phyloP scores from a whole-genome alignment of 2,329 filamentous ascomycete genomes.

The Akanthomyces lecanii region DNA sequence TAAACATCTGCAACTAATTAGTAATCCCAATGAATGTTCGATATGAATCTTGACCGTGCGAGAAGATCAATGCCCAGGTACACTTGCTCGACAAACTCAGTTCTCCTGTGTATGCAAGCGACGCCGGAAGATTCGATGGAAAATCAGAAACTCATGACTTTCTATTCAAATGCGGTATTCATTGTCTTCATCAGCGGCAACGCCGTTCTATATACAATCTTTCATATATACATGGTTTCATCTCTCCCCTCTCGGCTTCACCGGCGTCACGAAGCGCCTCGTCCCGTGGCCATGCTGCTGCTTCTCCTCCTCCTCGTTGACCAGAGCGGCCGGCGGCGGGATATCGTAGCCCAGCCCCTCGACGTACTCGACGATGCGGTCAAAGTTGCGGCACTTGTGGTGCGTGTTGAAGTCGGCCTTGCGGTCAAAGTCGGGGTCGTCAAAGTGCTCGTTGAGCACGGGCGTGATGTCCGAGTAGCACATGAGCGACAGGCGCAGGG shows the following conservation, averaged over 20 bases:
- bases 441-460: constrained; percentile 12
- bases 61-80: no score
- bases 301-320: background rate
- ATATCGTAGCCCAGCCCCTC: constrained; percentile 14
- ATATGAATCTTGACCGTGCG: no score
- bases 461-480: constrained; percentile 18
- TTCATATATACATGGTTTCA: background rate
- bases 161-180: background rate
- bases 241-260: background rate
- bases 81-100: no score
- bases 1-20: background rate
- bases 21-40: no score
- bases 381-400: constrained; percentile 18
- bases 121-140: no score
- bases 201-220: constrained; percentile 1
- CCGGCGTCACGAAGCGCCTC: constrained; percentile 10
- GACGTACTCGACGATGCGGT: constrained; percentile 15
- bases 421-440: constrained; percentile 10
- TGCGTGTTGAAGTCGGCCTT: constrained; percentile 18
- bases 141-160: background rate
- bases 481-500: constrained; percentile 23
- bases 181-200: background rate
- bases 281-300: background rate
- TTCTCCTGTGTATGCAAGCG: no score
- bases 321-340: background rate